These are phyloP conservation scores for Penicillium sp. DNA, from an alignment of 2,329 filamentous ascomycete species.

Conservation along the genomic window DNA sequence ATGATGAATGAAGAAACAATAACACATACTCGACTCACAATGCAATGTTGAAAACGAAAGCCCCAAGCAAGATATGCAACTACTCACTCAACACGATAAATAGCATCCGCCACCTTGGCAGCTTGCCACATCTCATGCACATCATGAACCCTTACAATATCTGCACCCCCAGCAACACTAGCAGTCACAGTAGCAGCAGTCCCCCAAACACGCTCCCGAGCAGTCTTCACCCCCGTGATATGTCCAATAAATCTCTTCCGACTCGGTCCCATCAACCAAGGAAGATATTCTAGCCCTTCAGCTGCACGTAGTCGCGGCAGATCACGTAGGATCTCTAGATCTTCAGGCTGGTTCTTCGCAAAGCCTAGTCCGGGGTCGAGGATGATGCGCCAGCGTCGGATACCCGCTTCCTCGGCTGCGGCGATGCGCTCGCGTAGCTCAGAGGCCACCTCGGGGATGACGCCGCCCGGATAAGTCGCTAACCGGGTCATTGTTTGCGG, in stretches of 20 bases:
- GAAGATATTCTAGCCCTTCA: conserved; percentile 57
- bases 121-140: conserved; percentile 82
- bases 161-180: conserved; percentile 80
- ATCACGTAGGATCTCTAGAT: conserved; percentile 72
- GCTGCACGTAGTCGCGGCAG: conserved; percentile 59
- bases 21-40: conserved; percentile 4
- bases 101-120: conserved; percentile 85
- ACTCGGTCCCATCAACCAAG: conserved; percentile 87
- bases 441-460: conserved; percentile 62
- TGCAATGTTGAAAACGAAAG: conserved; percentile 28
- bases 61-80: not conserved
- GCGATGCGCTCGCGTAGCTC: conserved; percentile 70
- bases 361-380: conserved; percentile 94
- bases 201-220: conserved; percentile 73
- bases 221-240: conserved; percentile 71
- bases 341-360: conserved; percentile 78
- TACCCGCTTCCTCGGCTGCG: conserved; percentile 75
- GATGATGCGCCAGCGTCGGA: conserved; percentile 90
- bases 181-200: conserved; percentile 86
- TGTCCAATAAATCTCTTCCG: conserved; percentile 85
- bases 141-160: conserved; percentile 91
- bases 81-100: conserved; percentile 59
- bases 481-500: conserved; percentile 75
- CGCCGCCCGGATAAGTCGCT: conserved; percentile 65
- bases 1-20: conserved; percentile 25